A percentile compares a stretch with the other conserved stretches of the same genome.
phyloP scores from a whole-genome alignment of 176 grass and related monocot species.

The Aegilops speltoides region DNA sequence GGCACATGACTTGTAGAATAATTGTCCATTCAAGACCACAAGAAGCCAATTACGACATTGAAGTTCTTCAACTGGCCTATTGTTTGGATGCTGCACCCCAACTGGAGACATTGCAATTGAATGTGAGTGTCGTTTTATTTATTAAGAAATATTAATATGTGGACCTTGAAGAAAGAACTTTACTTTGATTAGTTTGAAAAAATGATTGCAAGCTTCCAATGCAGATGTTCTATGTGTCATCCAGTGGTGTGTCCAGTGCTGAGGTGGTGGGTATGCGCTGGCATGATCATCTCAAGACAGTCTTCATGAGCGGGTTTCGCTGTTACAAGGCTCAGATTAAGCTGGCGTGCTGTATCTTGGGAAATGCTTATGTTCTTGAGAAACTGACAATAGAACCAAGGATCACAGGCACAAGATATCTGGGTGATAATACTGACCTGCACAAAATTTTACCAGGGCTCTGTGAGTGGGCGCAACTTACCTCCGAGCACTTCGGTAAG shows the following conservation, averaged over 20 bases:
- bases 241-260: background rate
- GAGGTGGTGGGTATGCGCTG: background rate
- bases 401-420: too few relatives aligned
- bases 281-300: background rate
- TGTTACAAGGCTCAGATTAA: background rate
- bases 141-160: background rate
- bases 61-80: too few relatives aligned
- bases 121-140: background rate
- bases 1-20: too few relatives aligned
- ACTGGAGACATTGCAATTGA: too few relatives aligned
- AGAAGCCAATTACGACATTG: too few relatives aligned
- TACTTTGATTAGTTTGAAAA: background rate
- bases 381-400: background rate
- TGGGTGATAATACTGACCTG: background rate
- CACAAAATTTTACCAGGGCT: background rate
- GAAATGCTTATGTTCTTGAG: background rate
- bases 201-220: background rate
- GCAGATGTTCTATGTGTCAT: background rate
- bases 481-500: background rate
- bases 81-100: too few relatives aligned
- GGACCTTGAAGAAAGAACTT: too few relatives aligned
- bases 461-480: background rate
- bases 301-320: conserved; percentile 25
- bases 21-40: too few relatives aligned
- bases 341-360: background rate